These are phyloP conservation scores for Akanthomyces dipterigenus DNA, from an alignment of 2,329 filamentous ascomycete species.

Conservation along the genomic window DNA sequence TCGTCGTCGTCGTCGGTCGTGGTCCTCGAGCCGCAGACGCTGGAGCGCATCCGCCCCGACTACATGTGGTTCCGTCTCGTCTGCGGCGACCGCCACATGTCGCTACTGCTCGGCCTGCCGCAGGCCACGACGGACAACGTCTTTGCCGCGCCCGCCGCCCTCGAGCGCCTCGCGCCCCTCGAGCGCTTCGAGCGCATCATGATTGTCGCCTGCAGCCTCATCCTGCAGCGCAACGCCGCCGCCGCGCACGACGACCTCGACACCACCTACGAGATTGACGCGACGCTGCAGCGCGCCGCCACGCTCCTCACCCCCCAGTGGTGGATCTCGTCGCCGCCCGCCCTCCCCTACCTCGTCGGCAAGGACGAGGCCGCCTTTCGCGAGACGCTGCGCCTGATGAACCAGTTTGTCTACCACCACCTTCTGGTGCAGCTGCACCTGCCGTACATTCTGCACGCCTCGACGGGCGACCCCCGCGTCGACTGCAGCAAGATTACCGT, in stretches of 20 bases:
- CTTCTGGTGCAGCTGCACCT: constrained; percentile 47
- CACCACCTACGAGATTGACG: constrained; percentile 35
- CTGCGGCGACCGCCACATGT: constrained; percentile 39
- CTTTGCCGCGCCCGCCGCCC: constrained; percentile 24
- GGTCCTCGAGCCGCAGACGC: constrained; percentile 14
- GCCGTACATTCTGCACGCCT: constrained; percentile 40
- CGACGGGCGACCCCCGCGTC: constrained; percentile 27
- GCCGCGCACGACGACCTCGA: constrained; percentile 17
- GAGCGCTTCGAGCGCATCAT: constrained; percentile 40
- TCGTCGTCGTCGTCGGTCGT: not conserved
- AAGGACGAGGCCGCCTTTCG: constrained; percentile 17
- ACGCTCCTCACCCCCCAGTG: constrained; percentile 36
- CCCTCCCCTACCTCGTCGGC: constrained; percentile 13
- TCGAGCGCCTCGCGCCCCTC: constrained; percentile 27
- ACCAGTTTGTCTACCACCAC: constrained; percentile 44
- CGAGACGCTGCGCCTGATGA: constrained; percentile 29
- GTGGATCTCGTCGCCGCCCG: constrained; percentile 34
- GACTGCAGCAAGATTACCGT: constrained; percentile 40
- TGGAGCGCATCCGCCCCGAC: constrained; percentile 24
- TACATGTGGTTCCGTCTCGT: constrained; percentile 41
- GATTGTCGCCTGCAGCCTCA: constrained; percentile 32
- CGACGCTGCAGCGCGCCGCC: constrained; percentile 38
- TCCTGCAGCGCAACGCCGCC: constrained; percentile 40
- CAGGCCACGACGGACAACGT: constrained; percentile 32
- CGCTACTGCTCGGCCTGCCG: constrained; percentile 39